These are phyloP conservation scores for Odontarrhena argentea DNA, from an alignment of 345 rosid genomes.

Conservation along the genomic window DNA sequence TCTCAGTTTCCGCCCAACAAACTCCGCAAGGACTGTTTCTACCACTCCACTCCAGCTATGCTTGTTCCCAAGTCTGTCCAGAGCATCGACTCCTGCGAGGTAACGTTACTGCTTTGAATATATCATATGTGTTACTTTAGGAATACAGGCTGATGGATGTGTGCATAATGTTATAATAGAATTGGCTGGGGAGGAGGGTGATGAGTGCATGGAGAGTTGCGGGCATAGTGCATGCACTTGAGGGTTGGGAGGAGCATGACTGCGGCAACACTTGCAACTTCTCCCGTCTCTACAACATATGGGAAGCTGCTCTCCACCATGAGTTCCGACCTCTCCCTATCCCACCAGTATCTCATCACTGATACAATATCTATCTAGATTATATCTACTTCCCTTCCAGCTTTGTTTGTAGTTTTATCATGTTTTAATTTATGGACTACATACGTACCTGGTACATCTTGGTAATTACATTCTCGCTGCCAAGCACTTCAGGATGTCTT, in stretches of 20 bases:
- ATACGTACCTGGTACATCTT: neutral
- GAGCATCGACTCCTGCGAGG: slow-evolving; percentile 65
- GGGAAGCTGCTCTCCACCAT: slow-evolving; percentile 56
- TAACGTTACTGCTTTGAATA: slow-evolving; percentile 33
- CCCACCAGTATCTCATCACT: slow-evolving; percentile 9
- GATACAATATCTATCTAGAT: slow-evolving; percentile 12
- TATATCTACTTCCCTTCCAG: neutral
- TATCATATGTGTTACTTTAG: neutral
- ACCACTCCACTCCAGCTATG: slow-evolving; percentile 58
- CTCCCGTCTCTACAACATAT: slow-evolving; percentile 35
- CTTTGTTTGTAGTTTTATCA: slow-evolving; percentile 3
- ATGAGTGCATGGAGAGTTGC: slow-evolving; percentile 55
- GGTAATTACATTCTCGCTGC: neutral
- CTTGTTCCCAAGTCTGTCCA: slow-evolving; percentile 46
- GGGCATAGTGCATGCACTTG: slow-evolving; percentile 57
- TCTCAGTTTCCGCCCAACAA: slow-evolving; percentile 49
- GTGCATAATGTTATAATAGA: slow-evolving; percentile 35
- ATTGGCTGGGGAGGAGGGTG: slow-evolving; percentile 49
- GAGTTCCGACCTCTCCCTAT: slow-evolving; percentile 48
- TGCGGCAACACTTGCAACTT: slow-evolving; percentile 43
- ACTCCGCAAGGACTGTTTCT: slow-evolving; percentile 54
- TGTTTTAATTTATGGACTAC: neutral
- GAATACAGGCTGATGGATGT: neutral
- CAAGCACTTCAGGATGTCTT: slow-evolving; percentile 3
- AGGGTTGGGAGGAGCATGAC: slow-evolving; percentile 51